Base-by-base conservation (phyloP, 2,329 filamentous ascomycete genomes). In the Xylaria sp. region DNA sequence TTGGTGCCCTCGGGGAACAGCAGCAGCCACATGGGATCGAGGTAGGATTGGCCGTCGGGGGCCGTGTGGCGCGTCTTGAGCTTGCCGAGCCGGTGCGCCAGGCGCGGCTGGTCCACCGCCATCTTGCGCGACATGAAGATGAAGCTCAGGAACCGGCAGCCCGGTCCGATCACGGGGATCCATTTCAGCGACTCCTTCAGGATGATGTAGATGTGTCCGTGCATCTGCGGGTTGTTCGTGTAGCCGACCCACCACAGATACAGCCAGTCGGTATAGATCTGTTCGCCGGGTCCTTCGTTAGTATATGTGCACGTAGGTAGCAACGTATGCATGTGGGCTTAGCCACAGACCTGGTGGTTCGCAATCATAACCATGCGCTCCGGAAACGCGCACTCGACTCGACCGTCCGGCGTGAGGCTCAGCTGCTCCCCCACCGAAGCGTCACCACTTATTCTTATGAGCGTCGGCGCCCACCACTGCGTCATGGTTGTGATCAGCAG, bases 211-310 rank as follows among this genome's bases (percentile, higher is more conserved):
- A 96, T 81, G 68, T 91, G 88, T 9, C 92, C 91, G 65, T 94
- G 89, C 84, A 91, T 91, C 48, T 82, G 81, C 52, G 89, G 89
- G 1, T 65, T 71, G 66, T 87, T 87, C 21, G 89, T 91, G 66
- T 96, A 96, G n/a, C 87, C 90, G 21, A 91, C 87, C 91, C 91
- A 96, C 91, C 91, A 96, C 7, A 96, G 82, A 69, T 96, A 96
- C 7, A 95, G 74, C 91, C 91, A 96, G 73, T 96, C 91, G 7
- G 91, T 93, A 69, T 96, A 95, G 48, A 95, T 86, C 82, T 71
- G 41, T 29, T 7, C 82, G 61, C 20, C 21, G 13, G 41, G 29
- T 7, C 29, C 47, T 59, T 64, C 59, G 61, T 67, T 56, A 69
- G 67, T 39, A 13, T 9, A 41, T 37, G 9, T 43, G 29, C 16